Conservation (phyloP, 805 yeast genomes). For the Candida insectalens region DNA sequence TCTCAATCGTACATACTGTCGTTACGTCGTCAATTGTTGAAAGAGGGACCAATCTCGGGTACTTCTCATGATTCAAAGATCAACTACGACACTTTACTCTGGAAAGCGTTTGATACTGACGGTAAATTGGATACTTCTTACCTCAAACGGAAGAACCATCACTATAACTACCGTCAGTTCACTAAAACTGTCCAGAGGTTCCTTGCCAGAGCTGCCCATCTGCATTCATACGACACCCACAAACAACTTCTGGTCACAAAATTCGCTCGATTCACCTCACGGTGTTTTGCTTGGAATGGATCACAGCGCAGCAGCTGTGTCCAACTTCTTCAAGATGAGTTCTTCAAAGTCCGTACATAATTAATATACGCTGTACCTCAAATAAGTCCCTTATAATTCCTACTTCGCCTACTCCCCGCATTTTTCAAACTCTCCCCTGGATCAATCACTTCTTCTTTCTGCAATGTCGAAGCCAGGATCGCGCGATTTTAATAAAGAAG, state of each 20-base stretch:
- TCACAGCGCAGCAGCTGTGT: slow-evolving; percentile 13
- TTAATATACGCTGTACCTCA: background rate
- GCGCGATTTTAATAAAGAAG: no score
- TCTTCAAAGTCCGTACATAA: background rate
- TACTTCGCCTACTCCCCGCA: no score
- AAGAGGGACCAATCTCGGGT: slow-evolving; percentile 25
- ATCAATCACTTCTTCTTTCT: no score
- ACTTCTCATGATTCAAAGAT: background rate
- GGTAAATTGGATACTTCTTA: slow-evolving; percentile 18
- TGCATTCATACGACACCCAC: slow-evolving; percentile 4
- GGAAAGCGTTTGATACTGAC: slow-evolving; percentile 24
- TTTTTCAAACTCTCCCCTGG: no score
- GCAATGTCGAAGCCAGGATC: no score
- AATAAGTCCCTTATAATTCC: no score
- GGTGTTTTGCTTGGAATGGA: slow-evolving; percentile 28
- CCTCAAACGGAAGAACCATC: slow-evolving; percentile 9
- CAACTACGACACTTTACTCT: slow-evolving; percentile 24
- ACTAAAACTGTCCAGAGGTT: slow-evolving; percentile 10
- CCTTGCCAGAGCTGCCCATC: slow-evolving; percentile 4
- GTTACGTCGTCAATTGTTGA: slow-evolving; percentile 28
- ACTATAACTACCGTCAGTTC: slow-evolving; percentile 14
- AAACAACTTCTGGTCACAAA: background rate
- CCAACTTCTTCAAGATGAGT: background rate
- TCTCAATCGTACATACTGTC: slow-evolving; percentile 27
- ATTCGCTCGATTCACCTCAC: slow-evolving; percentile 20